Base-by-base conservation (phyloP, 2,329 filamentous ascomycete species). In the Colletotrichum sp. region DNA sequence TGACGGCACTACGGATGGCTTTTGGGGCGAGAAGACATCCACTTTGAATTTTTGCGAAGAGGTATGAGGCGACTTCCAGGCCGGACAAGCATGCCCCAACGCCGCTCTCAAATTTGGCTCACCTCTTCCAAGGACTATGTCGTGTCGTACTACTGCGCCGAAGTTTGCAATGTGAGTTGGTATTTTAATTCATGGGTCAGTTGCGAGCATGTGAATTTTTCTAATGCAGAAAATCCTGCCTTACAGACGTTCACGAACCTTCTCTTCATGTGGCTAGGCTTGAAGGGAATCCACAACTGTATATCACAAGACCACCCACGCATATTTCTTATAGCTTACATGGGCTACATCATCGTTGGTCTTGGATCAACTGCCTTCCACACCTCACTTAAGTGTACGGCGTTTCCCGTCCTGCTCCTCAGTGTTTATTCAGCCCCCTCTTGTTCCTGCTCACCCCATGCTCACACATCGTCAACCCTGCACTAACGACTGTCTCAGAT, bases 31-130 rank as follows among this genome's bases (percentile, higher is more conserved):
- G 26, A 91, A 94, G 71, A 95, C 93, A 2, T 92, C 92, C 10
- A 95, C 93, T 1, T 81, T 95, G 59, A 95, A 96, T 82, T 96
- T 94, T 90, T 96, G 94, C 81, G 94, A 96, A 88, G 94, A 95
- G 88, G 93, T 92, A 82, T 76, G 76, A 66, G n/a, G n/a, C 14
- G 28, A 83, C 76, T 63, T 32, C 21, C n/a, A 14, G 24, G 26
- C 63, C 26, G 43, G 16, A 12, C 14, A 34, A 21, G n/a, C 21
- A 26, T 18, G 14, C 16, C 16, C 28, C 21, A 18, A 28, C 28
- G 7, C 9, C 21, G 14, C 63, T 59, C 9, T 43, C 56, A 28
- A 61, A 56, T 55, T 76, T 79, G 28, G 80, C 74, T 62, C 61
- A 72, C 32, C 30, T 24, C 32, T 30, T 28, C 18, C 7, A 67